These are phyloP conservation scores for Colletotrichum plurivorum DNA, from an alignment of 2,329 filamentous ascomycete genomes.

Conservation along the genomic window DNA sequence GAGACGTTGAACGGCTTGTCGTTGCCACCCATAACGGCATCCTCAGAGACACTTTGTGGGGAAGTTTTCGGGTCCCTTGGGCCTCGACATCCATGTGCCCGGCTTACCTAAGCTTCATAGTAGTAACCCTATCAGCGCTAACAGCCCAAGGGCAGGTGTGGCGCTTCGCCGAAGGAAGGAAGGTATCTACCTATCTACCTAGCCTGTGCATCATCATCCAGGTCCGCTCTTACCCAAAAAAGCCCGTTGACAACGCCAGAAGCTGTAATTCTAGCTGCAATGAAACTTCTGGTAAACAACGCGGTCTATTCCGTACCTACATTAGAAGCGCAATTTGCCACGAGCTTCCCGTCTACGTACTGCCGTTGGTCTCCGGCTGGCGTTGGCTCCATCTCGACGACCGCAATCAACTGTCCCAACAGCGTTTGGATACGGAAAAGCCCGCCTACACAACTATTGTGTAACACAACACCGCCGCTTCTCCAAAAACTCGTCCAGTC, in stretches of 20 bases:
- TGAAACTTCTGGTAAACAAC: neutral
- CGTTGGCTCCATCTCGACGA: neutral
- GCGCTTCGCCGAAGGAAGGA: no score
- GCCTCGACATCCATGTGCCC: neutral
- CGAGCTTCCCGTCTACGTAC: neutral
- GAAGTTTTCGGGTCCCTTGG: neutral
- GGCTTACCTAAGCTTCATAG: neutral
- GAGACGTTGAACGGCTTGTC: neutral
- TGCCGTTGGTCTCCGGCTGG: neutral
- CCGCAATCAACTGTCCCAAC: neutral
- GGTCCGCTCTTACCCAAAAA: no score
- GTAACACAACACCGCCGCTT: slow-evolving; percentile 12
- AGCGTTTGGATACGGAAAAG: neutral
- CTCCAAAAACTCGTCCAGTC: slow-evolving; percentile 10
- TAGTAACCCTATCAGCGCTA: neutral
- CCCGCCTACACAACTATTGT: neutral
- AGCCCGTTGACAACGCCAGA: no score
- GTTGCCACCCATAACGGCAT: neutral
- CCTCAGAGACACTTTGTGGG: neutral
- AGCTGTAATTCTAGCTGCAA: no score
- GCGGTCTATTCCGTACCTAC: neutral
- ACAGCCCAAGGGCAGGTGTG: neutral
- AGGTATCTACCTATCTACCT: no score
- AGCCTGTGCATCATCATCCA: no score
- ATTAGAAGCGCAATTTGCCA: neutral